Percentiles rank a stretch among this genome's conserved stretches.
Conservation (phyloP, 2,329 filamentous ascomycete species). For the Clonostachys rosea region DNA sequence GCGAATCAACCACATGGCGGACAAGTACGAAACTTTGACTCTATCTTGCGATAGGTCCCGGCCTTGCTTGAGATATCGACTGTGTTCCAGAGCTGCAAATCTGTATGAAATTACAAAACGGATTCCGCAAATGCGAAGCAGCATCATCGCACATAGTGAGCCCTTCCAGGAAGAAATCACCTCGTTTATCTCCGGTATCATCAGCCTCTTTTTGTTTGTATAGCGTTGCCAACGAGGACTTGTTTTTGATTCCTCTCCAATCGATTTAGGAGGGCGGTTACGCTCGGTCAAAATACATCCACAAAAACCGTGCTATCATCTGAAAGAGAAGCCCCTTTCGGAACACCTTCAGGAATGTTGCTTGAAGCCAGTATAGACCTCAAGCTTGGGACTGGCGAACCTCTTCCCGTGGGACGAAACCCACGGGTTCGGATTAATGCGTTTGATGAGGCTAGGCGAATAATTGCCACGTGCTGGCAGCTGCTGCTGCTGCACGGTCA, state of each 20-base stretch:
- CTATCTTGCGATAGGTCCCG: slow-evolving; percentile 89
- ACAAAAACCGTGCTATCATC: slow-evolving; percentile 80
- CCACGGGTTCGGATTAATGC: slow-evolving; percentile 48
- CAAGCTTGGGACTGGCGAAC: slow-evolving; percentile 39
- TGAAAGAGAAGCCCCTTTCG: slow-evolving; percentile 32
- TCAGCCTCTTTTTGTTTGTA: slow-evolving; percentile 66
- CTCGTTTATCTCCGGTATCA: too few species aligned
- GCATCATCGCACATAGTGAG: too few species aligned
- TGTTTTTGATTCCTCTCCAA: slow-evolving; percentile 89
- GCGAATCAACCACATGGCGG: slow-evolving; percentile 36
- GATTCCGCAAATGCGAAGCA: too few species aligned
- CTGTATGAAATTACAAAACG: too few species aligned
- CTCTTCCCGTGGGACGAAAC: slow-evolving; percentile 30
- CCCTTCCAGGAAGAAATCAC: too few species aligned
- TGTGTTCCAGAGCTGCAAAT: background rate
- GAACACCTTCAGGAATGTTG: slow-evolving; percentile 38
- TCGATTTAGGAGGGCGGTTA: slow-evolving; percentile 55
- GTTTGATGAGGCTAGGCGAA: slow-evolving; percentile 47
- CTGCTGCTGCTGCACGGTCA: slow-evolving; percentile 30
- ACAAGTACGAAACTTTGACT: slow-evolving; percentile 93
- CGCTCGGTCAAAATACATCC: slow-evolving; percentile 91
- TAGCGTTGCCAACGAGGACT: slow-evolving; percentile 83
- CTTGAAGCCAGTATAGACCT: background rate
- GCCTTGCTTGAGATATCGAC: slow-evolving; percentile 18
- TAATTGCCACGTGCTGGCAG: slow-evolving; percentile 37